phyloP scores from a whole-genome alignment of 192 early-diverging fungal genomes.

The Dissophora ornata region DNA sequence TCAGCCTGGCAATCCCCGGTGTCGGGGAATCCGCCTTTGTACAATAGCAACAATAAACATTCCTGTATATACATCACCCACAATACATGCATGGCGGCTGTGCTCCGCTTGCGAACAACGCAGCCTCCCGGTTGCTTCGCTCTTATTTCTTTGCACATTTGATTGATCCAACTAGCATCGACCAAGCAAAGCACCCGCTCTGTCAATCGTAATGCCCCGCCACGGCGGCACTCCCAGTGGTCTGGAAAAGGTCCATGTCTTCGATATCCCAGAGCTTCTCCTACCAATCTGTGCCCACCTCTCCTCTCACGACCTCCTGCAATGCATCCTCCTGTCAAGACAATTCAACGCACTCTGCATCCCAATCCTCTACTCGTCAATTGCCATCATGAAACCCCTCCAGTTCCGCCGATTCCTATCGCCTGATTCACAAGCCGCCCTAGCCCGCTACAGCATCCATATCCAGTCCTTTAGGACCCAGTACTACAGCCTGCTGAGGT shows the following conservation, averaged over 20 bases:
- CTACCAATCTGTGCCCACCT: slow-evolving; percentile 15
- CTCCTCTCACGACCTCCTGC: slow-evolving; percentile 17
- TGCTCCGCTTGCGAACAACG: too few relatives aligned
- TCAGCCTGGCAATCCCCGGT: too few relatives aligned
- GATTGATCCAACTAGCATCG: too few relatives aligned
- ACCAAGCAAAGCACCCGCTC: too few relatives aligned
- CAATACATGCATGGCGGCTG: too few relatives aligned
- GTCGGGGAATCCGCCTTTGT: too few relatives aligned
- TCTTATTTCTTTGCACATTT: too few relatives aligned
- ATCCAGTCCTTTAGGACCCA: slow-evolving; percentile 18
- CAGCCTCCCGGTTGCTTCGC: too few relatives aligned
- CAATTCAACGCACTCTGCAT: slow-evolving; percentile 11
- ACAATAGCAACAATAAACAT: background rate
- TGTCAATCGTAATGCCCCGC: background rate
- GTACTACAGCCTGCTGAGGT: slow-evolving; percentile 15
- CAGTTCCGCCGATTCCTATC: slow-evolving; percentile 24
- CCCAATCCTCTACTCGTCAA: slow-evolving; percentile 27
- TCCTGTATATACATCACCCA: too few relatives aligned
- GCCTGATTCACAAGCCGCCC: background rate
- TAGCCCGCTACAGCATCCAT: slow-evolving; percentile 5
- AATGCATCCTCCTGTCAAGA: slow-evolving; percentile 8
- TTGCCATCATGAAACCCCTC: slow-evolving; percentile 6
- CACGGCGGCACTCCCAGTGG: background rate
- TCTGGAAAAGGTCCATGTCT: slow-evolving; percentile 25
- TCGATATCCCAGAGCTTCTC: slow-evolving; percentile 47